Base-by-base conservation (phyloP, 2,329 filamentous ascomycete genomes). In the Penicillium sp. region DNA sequence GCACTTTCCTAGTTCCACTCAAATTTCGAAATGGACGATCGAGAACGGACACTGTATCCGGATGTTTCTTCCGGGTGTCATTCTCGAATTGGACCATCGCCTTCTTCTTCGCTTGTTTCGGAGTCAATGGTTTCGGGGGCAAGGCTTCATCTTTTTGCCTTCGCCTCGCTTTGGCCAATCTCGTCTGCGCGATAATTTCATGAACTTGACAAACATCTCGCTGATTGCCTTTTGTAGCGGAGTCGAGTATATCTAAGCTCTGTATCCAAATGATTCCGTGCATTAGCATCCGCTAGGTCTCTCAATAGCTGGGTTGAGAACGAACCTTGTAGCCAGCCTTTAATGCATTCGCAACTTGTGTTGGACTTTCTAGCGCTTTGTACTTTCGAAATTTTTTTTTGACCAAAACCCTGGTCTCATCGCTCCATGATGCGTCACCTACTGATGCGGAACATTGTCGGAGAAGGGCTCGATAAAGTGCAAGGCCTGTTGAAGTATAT, bases 391-490 rank as follows among this genome's bases (percentile, higher is more conserved):
- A 70, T 13, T 59, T 60, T 16, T 57, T 52, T 27, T 53, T 57
- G 29, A 70, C 49, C 9, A 66, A 45, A 2, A 36, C 44, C 36
- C 51, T 59, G 35, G 52, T 55, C 28, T 49, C 51, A 32, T 29
- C 34, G 14, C 50, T 52, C 44, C 51, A 55, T 12, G 45, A 37
- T 15, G 48, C 42, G 13, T 37, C 49, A 17, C 33, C 34, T n/a
- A 55, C 50, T 31, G 66, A 42, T 42, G 51, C 52, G 25, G 51
- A 44, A 48, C 63, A 67, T 60, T 66, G 64, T 48, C 61, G 60
- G 34, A 71, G 60, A 34, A 71, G 65, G 28, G 65, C 63, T 49
- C 65, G 60, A 46, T 70, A 71, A 15, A 71, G 62, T 25, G 67
- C 62, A 45, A 68, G 51, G 44, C 67, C 68, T 71, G 31, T 5